Evolutionary conservation across 2,329 filamentous ascomycete genomes (phyloP), one percentile per base, ranked within the genome.

Genomic region (Cadophora gregata): DNA sequence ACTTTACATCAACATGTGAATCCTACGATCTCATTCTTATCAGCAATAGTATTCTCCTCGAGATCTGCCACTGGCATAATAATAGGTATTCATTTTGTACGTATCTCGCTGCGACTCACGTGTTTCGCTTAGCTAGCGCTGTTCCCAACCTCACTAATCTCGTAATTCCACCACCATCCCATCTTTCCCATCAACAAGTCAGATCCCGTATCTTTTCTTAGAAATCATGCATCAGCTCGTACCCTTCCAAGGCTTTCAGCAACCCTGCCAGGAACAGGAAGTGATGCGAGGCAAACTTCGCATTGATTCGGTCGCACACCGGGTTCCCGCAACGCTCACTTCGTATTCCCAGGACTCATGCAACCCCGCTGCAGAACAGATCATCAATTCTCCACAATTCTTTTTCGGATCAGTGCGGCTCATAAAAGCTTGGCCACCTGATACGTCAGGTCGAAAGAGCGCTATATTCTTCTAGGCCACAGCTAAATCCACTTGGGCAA

Each of bases 201-300:
- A 58, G 36, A 53, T 21, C 31, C 31, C 55, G 55, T 58, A 25
- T 58, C 55, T 58, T 58, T 58, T 58, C 25, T 25, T 58, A 58
- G 55, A 58, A n/a, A 38, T 2, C 33, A 36, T 42, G 33, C 55
- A 27, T 7, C 27, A 25, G 24, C 31, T 14, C 19, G n/a, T 25
- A 36, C 31, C 31, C 12, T n/a, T 47, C 31, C 60, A 63, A 31
- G 16, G 45, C 45, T 55, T 38, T 48, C 36, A 25, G 47, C 48
- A n/a, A 45, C 21, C 33, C 62, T 38, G 62, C 62, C 45, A 63
- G 62, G 51, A 59, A 58, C 53, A 50, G 51, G 53, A 36, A 48
- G 29, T 58, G 27, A 48, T 59, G 24, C 31, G 24, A 29, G 50
- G 21, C 7, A 14, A 55, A 16, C 62, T 31, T 47, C 24, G 27